phyloP scores from a whole-genome alignment of 805 yeast genomes.

The Candida pini region DNA sequence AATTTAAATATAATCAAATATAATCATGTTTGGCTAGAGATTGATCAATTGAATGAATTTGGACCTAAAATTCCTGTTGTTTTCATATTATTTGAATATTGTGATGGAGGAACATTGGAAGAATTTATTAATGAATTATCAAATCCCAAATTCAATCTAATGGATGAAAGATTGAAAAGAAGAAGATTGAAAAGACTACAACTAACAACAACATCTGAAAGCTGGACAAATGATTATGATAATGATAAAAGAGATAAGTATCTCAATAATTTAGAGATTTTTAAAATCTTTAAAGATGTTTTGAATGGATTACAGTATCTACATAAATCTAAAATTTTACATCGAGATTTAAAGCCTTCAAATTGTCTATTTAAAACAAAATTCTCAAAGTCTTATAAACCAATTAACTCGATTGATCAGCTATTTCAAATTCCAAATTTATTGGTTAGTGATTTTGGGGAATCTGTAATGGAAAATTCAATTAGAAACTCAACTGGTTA shows the following conservation, averaged over 20 bases:
- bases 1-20: conserved; percentile 66
- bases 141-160: conserved; percentile 33
- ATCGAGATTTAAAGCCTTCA: conserved; percentile 85
- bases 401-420: conserved; percentile 19
- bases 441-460: conserved; percentile 86
- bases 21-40: conserved; percentile 89
- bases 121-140: conserved; percentile 42
- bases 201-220: no score
- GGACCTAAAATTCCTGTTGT: conserved; percentile 57
- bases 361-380: conserved; percentile 60
- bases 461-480: conserved; percentile 70
- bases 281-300: conserved; percentile 61
- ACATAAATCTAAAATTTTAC: conserved; percentile 73
- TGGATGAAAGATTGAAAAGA: conserved; percentile 31
- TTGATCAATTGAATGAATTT: conserved; percentile 45
- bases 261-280: conserved; percentile 55
- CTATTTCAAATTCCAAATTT: conserved; percentile 50
- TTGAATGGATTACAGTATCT: conserved; percentile 65
- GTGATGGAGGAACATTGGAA: conserved; percentile 84
- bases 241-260: conserved; percentile 3
- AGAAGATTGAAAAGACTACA: conserved; percentile 8
- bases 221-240: not conserved
- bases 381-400: conserved; percentile 21
- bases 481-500: conserved; percentile 66
- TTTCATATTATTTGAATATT: conserved; percentile 78